A percentile compares a stretch with the other conserved stretches of the same genome.
These are phyloP conservation scores for Sporothrix schenckii DNA, from an alignment of 2,329 filamentous ascomycete species.

Conservation along the genomic window DNA sequence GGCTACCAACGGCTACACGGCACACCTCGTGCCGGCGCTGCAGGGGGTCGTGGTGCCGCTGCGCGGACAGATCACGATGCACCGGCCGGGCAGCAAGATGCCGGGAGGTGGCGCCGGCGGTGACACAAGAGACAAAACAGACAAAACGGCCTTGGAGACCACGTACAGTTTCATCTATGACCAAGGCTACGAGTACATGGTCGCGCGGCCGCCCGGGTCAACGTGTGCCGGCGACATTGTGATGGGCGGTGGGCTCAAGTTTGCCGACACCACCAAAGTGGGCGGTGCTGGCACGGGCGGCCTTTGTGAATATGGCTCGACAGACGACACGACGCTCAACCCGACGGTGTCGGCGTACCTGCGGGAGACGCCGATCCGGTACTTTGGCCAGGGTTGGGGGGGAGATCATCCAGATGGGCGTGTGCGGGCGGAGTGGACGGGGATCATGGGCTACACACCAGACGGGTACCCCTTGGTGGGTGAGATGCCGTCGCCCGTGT, in stretches of 20 bases:
- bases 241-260: conserved; percentile 60
- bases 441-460: conserved; percentile 60
- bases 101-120: conserved; percentile 36
- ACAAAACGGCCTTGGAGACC: conserved; percentile 43
- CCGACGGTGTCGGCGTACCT: conserved; percentile 55
- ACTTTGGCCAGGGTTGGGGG: conserved; percentile 59
- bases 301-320: conserved; percentile 55
- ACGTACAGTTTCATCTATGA: conserved; percentile 66
- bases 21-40: conserved; percentile 48
- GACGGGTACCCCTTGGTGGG: conserved; percentile 60
- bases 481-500: conserved; percentile 43
- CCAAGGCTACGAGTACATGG: conserved; percentile 68
- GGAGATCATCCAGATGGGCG: conserved; percentile 47
- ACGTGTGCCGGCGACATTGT: conserved; percentile 56
- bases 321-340: conserved; percentile 59
- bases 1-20: conserved; percentile 59
- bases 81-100: conserved; percentile 43
- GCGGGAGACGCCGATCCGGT: conserved; percentile 47
- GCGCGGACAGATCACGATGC: conserved; percentile 55
- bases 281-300: conserved; percentile 51
- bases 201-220: conserved; percentile 56
- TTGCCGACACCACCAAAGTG: conserved; percentile 40
- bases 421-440: conserved; percentile 52
- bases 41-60: conserved; percentile 54
- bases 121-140: neutral